Evolutionary conservation across 768 basidiomycete species (phyloP).

Genomic region (Leccinum boreale): DNA sequence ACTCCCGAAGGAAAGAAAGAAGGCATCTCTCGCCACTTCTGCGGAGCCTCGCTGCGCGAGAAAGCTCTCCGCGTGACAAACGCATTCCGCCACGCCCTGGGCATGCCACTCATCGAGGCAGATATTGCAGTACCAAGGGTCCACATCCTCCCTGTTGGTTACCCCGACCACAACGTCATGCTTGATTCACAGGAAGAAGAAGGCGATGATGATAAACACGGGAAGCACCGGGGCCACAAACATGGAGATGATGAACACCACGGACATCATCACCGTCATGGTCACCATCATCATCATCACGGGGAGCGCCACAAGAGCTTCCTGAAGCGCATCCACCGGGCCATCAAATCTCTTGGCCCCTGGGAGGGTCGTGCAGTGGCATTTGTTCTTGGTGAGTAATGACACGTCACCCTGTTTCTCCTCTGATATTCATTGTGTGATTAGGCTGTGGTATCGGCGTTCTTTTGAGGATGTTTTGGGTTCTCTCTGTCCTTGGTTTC

Average conservation of each 20-base stretch:
- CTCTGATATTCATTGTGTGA: neutral
- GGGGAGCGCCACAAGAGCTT: slow-evolving; percentile 42
- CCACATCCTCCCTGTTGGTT: slow-evolving; percentile 29
- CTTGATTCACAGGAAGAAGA: slow-evolving; percentile 4
- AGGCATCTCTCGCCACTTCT: slow-evolving; percentile 23
- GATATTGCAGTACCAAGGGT: slow-evolving; percentile 11
- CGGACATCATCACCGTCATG: slow-evolving; percentile 12
- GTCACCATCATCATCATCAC: slow-evolving; percentile 12
- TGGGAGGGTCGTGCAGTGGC: slow-evolving; percentile 85
- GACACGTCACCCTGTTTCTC: neutral
- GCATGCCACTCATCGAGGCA: slow-evolving; percentile 46
- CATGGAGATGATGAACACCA: neutral
- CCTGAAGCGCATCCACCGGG: slow-evolving; percentile 57
- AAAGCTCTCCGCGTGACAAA: slow-evolving; percentile 55
- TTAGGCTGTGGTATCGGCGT: slow-evolving; percentile 83
- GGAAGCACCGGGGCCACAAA: slow-evolving; percentile 4
- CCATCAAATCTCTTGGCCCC: slow-evolving; percentile 66
- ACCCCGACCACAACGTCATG: neutral
- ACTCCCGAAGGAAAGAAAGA: slow-evolving; percentile 9
- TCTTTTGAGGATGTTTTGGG: slow-evolving; percentile 77
- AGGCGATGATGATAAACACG: slow-evolving; percentile 9
- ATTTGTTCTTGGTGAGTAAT: slow-evolving; percentile 69
- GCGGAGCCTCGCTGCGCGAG: slow-evolving; percentile 38
- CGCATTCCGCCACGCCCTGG: slow-evolving; percentile 52
- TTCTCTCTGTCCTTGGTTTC: slow-evolving; percentile 57